Conservation (phyloP, 495 filamentous ascomycete species). For the Gamarada debralockiae region DNA sequence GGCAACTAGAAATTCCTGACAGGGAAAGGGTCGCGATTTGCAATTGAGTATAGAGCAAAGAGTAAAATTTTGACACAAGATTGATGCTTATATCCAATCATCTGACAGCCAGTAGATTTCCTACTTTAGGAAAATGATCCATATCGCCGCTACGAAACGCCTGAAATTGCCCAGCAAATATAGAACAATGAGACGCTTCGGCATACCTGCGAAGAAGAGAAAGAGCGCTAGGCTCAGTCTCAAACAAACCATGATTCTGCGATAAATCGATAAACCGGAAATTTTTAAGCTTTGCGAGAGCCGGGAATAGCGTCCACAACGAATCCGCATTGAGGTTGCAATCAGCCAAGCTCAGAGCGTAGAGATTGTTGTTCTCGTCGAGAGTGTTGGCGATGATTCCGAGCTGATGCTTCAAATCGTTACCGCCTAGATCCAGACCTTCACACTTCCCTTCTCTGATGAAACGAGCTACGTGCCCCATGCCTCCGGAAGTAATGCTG, state of each 20-base stretch:
- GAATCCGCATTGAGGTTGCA: conserved; percentile 73
- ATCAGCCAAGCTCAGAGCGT: conserved; percentile 82
- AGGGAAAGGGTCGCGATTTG: too few species aligned
- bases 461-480: conserved; percentile 73
- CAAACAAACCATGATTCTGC: conserved; percentile 81
- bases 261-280: conserved; percentile 90
- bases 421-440: conserved; percentile 92
- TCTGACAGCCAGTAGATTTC: too few species aligned
- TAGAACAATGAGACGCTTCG: too few species aligned
- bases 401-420: conserved; percentile 68
- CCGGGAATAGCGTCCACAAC: conserved; percentile 72
- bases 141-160: not conserved
- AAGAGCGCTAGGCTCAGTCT: conserved; percentile 68
- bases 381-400: conserved; percentile 61
- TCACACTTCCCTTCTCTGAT: conserved; percentile 72
- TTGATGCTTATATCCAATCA: too few species aligned
- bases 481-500: conserved; percentile 62
- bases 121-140: not conserved
- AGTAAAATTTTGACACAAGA: too few species aligned
- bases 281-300: conserved; percentile 62
- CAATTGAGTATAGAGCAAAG: too few species aligned
- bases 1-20: too few species aligned
- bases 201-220: conserved; percentile 64
- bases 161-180: too few species aligned
- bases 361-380: conserved; percentile 55